These are phyloP conservation scores for Moniliophthora roreri DNA, from an alignment of 1,284 basidiomycete species.

Conservation along the genomic window DNA sequence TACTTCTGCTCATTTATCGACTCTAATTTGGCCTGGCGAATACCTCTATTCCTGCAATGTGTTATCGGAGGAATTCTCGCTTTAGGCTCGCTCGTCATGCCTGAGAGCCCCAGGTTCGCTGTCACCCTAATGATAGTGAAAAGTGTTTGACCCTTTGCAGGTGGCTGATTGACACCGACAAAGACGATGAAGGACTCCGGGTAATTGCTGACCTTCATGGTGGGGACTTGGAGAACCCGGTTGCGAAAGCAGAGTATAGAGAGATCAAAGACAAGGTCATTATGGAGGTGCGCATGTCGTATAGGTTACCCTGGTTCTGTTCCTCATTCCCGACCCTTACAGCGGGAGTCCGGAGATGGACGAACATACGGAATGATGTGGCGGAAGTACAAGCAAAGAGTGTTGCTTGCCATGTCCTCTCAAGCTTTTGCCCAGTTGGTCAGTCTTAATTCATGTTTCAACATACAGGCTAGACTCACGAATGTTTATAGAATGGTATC, in stretches of 20 bases:
- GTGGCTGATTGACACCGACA: slow-evolving; percentile 91
- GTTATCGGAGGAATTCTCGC: slow-evolving; percentile 88
- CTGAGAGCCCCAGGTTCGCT: slow-evolving; percentile 84
- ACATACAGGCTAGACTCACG: slow-evolving; percentile 3
- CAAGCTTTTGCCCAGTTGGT: slow-evolving; percentile 95
- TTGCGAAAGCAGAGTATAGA: slow-evolving; percentile 83
- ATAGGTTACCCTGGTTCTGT: slow-evolving; percentile 5
- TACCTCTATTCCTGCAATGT: slow-evolving; percentile 84
- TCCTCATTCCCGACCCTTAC: neutral
- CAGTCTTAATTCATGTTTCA: slow-evolving; percentile 24
- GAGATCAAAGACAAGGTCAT: slow-evolving; percentile 92
- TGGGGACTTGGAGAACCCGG: slow-evolving; percentile 68
- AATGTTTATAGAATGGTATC: slow-evolving; percentile 74
- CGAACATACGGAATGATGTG: slow-evolving; percentile 86
- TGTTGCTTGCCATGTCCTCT: slow-evolving; percentile 95
- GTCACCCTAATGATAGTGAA: neutral
- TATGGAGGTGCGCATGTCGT: slow-evolving; percentile 60
- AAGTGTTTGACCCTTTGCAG: slow-evolving; percentile 36
- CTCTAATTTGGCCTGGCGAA: slow-evolving; percentile 80
- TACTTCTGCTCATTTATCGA: slow-evolving; percentile 91
- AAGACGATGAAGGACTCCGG: slow-evolving; percentile 83
- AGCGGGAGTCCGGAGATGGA: slow-evolving; percentile 77
- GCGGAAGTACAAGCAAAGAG: slow-evolving; percentile 85
- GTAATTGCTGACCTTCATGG: slow-evolving; percentile 93
- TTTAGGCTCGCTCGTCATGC: slow-evolving; percentile 84